phyloP scores from a whole-genome alignment of 2,329 filamentous ascomycete genomes.

The Onygenales sp. region DNA sequence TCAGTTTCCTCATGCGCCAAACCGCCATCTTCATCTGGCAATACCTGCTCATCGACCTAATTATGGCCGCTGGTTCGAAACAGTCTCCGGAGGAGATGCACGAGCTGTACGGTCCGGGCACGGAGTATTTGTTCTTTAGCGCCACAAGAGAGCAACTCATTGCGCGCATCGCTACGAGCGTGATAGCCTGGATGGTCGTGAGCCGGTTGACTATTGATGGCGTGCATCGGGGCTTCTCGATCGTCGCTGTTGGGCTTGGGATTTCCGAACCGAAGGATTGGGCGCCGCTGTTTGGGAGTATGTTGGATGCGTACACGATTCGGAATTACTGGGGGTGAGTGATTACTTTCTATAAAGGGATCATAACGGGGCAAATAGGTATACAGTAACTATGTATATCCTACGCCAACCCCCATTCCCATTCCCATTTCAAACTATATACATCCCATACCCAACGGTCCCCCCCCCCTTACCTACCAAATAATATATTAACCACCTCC shows the following conservation, averaged over 20 bases:
- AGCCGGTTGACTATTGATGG: background rate
- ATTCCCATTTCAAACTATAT: background rate
- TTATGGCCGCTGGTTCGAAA: background rate
- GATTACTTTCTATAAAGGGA: no score
- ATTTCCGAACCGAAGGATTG: conserved; percentile 12
- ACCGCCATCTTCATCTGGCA: conserved; percentile 14
- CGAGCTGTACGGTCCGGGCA: conserved; percentile 1
- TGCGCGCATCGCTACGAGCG: conserved; percentile 8
- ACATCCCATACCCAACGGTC: background rate
- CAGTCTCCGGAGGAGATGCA: background rate
- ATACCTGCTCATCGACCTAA: conserved; percentile 12
- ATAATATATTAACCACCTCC: background rate
- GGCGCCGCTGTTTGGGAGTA: conserved; percentile 17
- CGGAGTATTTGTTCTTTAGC: background rate
- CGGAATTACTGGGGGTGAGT: conserved; percentile 22
- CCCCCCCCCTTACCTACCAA: background rate
- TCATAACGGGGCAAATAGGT: no score
- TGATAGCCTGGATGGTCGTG: background rate
- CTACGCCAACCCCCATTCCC: no score
- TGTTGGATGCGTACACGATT: conserved; percentile 17
- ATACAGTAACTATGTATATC: no score
- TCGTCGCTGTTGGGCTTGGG: conserved; percentile 2
- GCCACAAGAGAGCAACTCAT: conserved; percentile 9
- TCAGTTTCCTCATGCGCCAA: conserved; percentile 14
- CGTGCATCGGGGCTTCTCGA: background rate